Percentiles rank a stretch among this genome's conserved stretches.
Evolutionary conservation across 2,329 filamentous ascomycete species (phyloP).

Genomic region (Magnaporthiopsis rhizophila): DNA sequence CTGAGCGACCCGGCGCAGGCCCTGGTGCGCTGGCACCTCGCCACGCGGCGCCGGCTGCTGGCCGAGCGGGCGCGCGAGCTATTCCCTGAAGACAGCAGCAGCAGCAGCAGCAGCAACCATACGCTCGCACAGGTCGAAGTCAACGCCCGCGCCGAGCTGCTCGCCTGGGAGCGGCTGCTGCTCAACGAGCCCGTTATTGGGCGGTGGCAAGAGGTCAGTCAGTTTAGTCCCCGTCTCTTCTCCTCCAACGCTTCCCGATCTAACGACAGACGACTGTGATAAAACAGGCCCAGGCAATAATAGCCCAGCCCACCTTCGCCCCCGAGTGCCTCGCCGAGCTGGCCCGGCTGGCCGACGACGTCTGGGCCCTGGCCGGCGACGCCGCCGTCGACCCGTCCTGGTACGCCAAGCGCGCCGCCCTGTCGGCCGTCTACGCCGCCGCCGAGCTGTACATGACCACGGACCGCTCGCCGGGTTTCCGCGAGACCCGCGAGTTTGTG

Average conservation of each 20-base stretch:
- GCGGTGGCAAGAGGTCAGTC: conserved; percentile 76
- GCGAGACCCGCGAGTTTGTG: conserved; percentile 73
- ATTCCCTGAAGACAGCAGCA: too few species aligned
- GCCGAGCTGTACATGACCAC: conserved; percentile 92
- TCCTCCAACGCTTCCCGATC: too few species aligned
- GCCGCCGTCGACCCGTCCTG: conserved; percentile 73
- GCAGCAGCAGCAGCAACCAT: not conserved
- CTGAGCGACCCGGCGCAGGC: conserved; percentile 75
- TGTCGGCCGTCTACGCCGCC: conserved; percentile 56
- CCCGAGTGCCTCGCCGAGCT: conserved; percentile 72
- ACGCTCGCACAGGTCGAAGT: conserved; percentile 29
- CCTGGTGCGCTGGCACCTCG: conserved; percentile 71
- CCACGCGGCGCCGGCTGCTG: conserved; percentile 47
- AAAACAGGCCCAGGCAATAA: conserved; percentile 65
- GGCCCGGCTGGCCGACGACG: conserved; percentile 78
- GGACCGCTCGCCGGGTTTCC: conserved; percentile 65
- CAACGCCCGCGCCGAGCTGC: conserved; percentile 55
- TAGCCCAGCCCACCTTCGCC: conserved; percentile 77
- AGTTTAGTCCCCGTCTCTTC: too few species aligned
- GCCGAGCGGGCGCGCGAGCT: too few species aligned
- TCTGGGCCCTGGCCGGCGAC: conserved; percentile 82
- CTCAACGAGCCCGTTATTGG: conserved; percentile 66
- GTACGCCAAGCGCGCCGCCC: conserved; percentile 61
- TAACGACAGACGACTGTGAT: too few species aligned
- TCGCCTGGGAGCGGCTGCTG: conserved; percentile 70